Conservation (phyloP, 2,329 filamentous ascomycete genomes). For the Xylariaceae sp. region DNA sequence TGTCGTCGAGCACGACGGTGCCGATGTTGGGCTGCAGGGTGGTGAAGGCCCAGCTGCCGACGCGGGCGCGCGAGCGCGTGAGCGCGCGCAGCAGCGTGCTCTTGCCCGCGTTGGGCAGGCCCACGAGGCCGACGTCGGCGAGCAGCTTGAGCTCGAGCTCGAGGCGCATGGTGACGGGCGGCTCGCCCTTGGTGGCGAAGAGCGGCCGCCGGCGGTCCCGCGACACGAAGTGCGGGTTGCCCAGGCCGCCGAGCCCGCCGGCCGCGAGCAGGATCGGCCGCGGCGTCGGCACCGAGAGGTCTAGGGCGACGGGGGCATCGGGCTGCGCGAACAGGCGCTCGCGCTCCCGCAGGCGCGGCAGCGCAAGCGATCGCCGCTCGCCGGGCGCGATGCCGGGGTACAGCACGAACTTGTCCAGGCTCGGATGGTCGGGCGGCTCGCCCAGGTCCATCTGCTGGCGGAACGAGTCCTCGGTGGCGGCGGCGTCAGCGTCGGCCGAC, state of each 20-base stretch:
- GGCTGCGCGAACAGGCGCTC: slow-evolving; percentile 59
- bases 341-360: slow-evolving; percentile 45
- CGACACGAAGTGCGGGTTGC: slow-evolving; percentile 87
- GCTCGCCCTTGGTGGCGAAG: slow-evolving; percentile 81
- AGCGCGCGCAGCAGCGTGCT: slow-evolving; percentile 83
- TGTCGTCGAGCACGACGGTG: slow-evolving; percentile 85
- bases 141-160: slow-evolving; percentile 91
- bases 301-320: slow-evolving; percentile 61
- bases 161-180: slow-evolving; percentile 68
- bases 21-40: slow-evolving; percentile 93
- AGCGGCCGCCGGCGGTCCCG: slow-evolving; percentile 68
- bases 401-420: slow-evolving; percentile 71
- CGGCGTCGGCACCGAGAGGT: slow-evolving; percentile 69
- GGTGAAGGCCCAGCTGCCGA: slow-evolving; percentile 95
- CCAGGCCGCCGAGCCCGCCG: slow-evolving; percentile 81
- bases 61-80: slow-evolving; percentile 78
- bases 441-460: slow-evolving; percentile 22
- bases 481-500: slow-evolving; percentile 29
- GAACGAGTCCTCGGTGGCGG: slow-evolving; percentile 7
- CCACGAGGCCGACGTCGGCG: slow-evolving; percentile 89
- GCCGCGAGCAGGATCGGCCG: slow-evolving; percentile 78
- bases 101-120: slow-evolving; percentile 92
- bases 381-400: slow-evolving; percentile 70
- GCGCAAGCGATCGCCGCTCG: slow-evolving; percentile 50
- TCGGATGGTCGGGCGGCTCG: slow-evolving; percentile 29